These are phyloP conservation scores for Cucurbita argyrosperma DNA, from an alignment of 306 rosid genomes.

Conservation along the genomic window DNA sequence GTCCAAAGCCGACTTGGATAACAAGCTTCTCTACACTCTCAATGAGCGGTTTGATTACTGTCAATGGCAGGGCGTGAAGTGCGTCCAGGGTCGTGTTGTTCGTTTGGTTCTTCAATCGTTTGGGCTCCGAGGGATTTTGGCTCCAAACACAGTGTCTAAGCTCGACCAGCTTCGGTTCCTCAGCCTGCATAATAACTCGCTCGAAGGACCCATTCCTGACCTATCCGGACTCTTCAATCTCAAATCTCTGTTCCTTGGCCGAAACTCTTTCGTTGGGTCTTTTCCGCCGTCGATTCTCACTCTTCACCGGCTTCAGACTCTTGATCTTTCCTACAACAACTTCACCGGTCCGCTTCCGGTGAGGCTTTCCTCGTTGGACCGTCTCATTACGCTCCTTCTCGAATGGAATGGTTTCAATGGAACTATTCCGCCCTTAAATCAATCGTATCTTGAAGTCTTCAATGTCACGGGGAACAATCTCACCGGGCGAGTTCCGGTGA, in stretches of 20 bases:
- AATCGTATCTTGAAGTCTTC: conserved; percentile 28
- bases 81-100: conserved; percentile 61
- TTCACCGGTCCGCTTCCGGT: conserved; percentile 44
- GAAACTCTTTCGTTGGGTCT: conserved; percentile 42
- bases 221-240: conserved; percentile 52
- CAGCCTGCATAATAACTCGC: conserved; percentile 63
- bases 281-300: conserved; percentile 50
- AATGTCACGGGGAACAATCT: conserved; percentile 51
- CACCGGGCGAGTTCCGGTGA: conserved; percentile 47
- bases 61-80: conserved; percentile 78
- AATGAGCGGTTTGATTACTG: conserved; percentile 71
- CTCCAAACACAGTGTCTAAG: conserved; percentile 32
- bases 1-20: conserved; percentile 53
- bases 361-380: conserved; percentile 24
- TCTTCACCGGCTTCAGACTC: conserved; percentile 41
- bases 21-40: conserved; percentile 48
- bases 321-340: conserved; percentile 48
- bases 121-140: conserved; percentile 42
- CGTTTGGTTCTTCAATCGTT: conserved; percentile 27
- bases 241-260: conserved; percentile 46
- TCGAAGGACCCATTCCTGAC: conserved; percentile 66
- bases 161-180: conserved; percentile 81
- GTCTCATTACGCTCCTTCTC: conserved; percentile 39
- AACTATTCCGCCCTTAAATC: conserved; percentile 45
- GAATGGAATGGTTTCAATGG: conserved; percentile 52